phyloP scores from a whole-genome alignment of 768 basidiomycete genomes.

The Astraeus odoratus region DNA sequence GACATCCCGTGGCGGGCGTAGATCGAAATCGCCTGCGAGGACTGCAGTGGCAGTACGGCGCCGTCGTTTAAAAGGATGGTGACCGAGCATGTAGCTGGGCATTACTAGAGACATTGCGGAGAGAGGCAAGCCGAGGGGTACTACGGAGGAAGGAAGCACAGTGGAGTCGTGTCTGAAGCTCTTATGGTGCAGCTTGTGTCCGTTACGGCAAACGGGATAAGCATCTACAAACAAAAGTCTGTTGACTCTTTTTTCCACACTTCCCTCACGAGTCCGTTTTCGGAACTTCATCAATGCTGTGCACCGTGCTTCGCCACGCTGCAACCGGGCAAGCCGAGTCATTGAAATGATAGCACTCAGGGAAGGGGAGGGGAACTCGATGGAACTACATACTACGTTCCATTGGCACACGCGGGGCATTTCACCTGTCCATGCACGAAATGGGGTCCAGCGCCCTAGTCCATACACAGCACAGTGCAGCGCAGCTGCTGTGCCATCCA shows the following conservation, averaged over 20 bases:
- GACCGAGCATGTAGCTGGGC: constrained; percentile 7
- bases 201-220: constrained; percentile 32
- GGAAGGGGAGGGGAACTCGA: constrained; percentile 1
- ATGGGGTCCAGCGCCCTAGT: neutral
- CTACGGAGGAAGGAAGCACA: constrained; percentile 21
- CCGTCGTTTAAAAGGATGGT: constrained; percentile 27
- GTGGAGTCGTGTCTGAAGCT: constrained; percentile 29
- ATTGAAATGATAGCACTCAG: neutral
- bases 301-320: constrained; percentile 2
- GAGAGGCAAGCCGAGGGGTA: constrained; percentile 6
- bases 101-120: constrained; percentile 18
- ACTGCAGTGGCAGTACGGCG: constrained; percentile 69
- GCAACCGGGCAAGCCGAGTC: neutral
- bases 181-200: constrained; percentile 30
- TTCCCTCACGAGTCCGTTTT: constrained; percentile 10
- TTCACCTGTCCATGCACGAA: neutral
- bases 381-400: neutral
- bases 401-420: too few relatives aligned
- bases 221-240: constrained; percentile 28
- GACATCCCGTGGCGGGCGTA: constrained; percentile 61
- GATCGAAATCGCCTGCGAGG: constrained; percentile 70
- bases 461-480: constrained; percentile 7
- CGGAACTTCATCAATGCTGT: neutral
- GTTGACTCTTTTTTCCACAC: too few relatives aligned
- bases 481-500: neutral